phyloP scores from a whole-genome alignment of 768 basidiomycete species.

The Calocera cornea region DNA sequence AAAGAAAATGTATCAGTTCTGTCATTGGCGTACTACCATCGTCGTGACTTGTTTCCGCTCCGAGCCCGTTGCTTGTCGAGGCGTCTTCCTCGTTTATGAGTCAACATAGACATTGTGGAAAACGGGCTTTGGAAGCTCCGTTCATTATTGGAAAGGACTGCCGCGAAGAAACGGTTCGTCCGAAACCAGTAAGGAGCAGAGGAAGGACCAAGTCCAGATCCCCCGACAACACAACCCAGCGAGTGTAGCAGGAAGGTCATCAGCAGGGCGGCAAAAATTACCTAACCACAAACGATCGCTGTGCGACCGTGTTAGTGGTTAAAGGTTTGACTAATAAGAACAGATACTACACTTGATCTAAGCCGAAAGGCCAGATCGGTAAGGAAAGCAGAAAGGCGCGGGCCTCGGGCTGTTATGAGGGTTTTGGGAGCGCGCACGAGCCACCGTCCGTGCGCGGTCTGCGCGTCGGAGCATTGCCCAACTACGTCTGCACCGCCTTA shows the following conservation, averaged over 20 bases:
- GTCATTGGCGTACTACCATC: too few species aligned
- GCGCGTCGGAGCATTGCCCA: neutral
- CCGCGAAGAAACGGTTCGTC: neutral
- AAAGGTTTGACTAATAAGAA: conserved; percentile 70
- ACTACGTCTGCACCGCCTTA: too few species aligned
- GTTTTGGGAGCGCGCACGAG: neutral
- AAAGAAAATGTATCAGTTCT: too few species aligned
- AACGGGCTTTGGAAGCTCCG: too few species aligned
- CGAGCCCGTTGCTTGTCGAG: too few species aligned
- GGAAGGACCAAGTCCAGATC: too few species aligned
- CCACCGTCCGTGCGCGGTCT: neutral
- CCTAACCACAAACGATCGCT: conserved; percentile 23
- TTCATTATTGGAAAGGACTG: neutral
- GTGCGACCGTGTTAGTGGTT: conserved; percentile 25
- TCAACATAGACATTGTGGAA: too few species aligned
- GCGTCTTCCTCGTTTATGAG: too few species aligned
- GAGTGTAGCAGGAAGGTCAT: conserved; percentile 22
- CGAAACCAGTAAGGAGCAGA: conserved; percentile 9
- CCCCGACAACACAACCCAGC: conserved; percentile 20
- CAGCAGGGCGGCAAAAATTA: conserved; percentile 24
- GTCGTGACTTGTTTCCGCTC: too few species aligned
- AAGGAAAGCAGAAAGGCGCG: conserved; percentile 22
- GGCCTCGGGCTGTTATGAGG: neutral
- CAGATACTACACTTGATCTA: conserved; percentile 98
- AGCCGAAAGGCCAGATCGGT: conserved; percentile 93